Evolutionary conservation across 2,329 filamentous ascomycete genomes (phyloP), one percentile per base, ranked within the genome.

Genomic region (Lachnellula subtilissima): DNA sequence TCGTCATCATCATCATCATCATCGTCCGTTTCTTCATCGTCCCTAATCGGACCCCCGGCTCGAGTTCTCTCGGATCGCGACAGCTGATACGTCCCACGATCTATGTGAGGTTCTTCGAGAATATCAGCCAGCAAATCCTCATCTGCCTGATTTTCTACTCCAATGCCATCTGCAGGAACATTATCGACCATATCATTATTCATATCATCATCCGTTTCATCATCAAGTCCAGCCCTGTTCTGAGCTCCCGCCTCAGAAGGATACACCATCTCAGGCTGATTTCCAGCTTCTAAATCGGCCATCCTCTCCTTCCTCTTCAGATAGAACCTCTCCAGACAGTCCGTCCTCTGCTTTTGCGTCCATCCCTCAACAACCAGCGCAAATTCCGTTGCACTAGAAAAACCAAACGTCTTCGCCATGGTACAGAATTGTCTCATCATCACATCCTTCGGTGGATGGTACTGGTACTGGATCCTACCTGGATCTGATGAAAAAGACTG

Each of bases 321-420:
- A 75, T 97, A 97, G 72, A 96, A 97, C 3, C 75, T 76, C 55
- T 95, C 88, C 25, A 97, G 75, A 71, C 84, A 92, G 62, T 87
- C 85, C 59, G 88, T 80, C 66, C 93, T 76, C 73, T 94, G 81
- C 67, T 88, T 89, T 70, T 93, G 89, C 47, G 89, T 95, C 89
- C 91, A 95, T 14, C 85, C 83, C 72, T 97, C 94, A 3, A 97
- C 92, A 14, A 91, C 84, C 39, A 97, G 75, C 3, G 92, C 94
- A 78, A 97, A 97, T 59, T 94, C 88, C 0, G 85, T 88, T 1
- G 87, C 85, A 68, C 83, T 86, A 1, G 79, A 76, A 68, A 91
- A 96, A 0, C 89, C 90, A 70, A 91, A 89, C 53, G 83, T 83
- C 65, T 78, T 81, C 1, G 91, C 90, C 89, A 97, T 96, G 25